phyloP scores from a whole-genome alignment of 306 rosid genomes.

The Argentina anserina region DNA sequence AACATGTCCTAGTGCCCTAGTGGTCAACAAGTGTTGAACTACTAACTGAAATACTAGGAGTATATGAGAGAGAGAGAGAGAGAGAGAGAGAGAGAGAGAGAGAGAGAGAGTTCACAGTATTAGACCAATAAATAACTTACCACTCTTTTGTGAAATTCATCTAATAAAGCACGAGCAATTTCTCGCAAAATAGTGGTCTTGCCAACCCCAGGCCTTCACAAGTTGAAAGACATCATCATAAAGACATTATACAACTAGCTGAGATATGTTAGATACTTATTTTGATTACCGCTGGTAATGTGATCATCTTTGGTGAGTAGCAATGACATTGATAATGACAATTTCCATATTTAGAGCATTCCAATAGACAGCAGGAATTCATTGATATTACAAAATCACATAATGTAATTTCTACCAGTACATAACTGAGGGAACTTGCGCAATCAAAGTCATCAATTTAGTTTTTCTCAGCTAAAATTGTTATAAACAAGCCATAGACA shows the following conservation, averaged over 20 bases:
- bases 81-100: not conserved
- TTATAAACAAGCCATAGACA: not conserved
- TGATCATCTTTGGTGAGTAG: constrained; percentile 5
- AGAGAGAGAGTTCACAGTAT: not conserved
- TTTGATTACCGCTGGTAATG: not conserved
- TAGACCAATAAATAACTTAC: constrained; percentile 31
- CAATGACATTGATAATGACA: not conserved
- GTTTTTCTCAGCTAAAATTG: not conserved
- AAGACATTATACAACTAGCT: constrained; percentile 4
- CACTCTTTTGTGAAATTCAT: constrained; percentile 70
- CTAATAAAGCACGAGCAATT: constrained; percentile 60
- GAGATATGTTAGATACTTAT: not conserved
- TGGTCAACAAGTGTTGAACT: constrained; percentile 12
- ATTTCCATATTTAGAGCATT: not conserved
- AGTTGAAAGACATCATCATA: constrained; percentile 20
- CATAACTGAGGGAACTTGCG: not conserved
- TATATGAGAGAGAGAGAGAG: not conserved
- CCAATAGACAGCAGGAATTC: not conserved
- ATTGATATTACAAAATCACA: not conserved
- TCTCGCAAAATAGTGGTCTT: constrained; percentile 71
- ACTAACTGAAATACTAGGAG: constrained; percentile 5
- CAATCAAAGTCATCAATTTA: not conserved
- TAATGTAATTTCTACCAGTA: not conserved
- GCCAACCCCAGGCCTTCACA: constrained; percentile 69
- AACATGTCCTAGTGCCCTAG: constrained; percentile 43